Evolutionary conservation across 2,329 filamentous ascomycete genomes (phyloP).

Genomic region (Nemania sp.): DNA sequence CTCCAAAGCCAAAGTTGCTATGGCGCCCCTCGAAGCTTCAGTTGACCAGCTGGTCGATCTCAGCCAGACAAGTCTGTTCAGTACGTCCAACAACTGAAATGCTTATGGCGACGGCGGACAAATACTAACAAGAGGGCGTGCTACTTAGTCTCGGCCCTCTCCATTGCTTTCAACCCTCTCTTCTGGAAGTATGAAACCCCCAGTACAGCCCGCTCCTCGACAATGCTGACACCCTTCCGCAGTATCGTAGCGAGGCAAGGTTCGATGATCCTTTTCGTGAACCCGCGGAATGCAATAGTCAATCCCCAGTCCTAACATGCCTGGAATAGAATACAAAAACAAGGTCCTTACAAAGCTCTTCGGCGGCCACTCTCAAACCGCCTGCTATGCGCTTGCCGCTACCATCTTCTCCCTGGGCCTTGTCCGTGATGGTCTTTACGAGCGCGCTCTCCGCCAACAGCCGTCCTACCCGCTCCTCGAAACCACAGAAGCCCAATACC

Average conservation of each 20-base stretch:
- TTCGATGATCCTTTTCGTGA: slow-evolving; percentile 44
- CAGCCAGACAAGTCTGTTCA: slow-evolving; percentile 66
- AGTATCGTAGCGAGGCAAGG: slow-evolving; percentile 85
- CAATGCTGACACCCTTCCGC: slow-evolving; percentile 21
- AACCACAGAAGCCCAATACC: slow-evolving; percentile 60
- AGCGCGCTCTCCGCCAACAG: slow-evolving; percentile 75
- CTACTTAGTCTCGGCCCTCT: slow-evolving; percentile 71
- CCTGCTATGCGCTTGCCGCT: slow-evolving; percentile 86
- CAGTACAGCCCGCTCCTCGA: background rate
- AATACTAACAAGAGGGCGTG: slow-evolving; percentile 24
- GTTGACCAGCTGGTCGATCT: slow-evolving; percentile 62
- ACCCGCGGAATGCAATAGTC: slow-evolving; percentile 19
- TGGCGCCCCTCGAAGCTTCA: slow-evolving; percentile 46
- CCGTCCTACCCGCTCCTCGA: slow-evolving; percentile 76
- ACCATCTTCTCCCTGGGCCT: slow-evolving; percentile 93
- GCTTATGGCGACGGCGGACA: background rate
- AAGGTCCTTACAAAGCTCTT: slow-evolving; percentile 88
- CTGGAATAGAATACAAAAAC: slow-evolving; percentile 84
- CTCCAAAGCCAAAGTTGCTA: slow-evolving; percentile 31
- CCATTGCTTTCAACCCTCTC: slow-evolving; percentile 95
- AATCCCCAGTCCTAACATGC: slow-evolving; percentile 22
- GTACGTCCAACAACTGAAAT: slow-evolving; percentile 54
- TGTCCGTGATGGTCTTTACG: slow-evolving; percentile 85
- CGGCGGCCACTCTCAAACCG: slow-evolving; percentile 73
- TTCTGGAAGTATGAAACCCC: slow-evolving; percentile 89